These are phyloP conservation scores for Blastomyces silverae DNA, from an alignment of 2,329 filamentous ascomycete genomes.

Conservation along the genomic window DNA sequence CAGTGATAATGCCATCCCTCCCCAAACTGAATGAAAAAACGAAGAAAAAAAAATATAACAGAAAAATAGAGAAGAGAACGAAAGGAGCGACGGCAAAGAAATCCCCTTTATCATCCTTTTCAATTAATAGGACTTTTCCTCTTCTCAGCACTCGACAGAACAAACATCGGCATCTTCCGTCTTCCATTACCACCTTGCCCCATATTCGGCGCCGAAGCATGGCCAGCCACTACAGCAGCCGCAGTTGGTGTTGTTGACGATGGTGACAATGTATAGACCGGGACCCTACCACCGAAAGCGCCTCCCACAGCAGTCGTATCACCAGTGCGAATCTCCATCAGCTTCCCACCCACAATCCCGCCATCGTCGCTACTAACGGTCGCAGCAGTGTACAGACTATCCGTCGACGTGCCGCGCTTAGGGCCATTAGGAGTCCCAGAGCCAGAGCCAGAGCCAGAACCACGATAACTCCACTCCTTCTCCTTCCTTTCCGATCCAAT, in stretches of 20 bases:
- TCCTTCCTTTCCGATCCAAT: slow-evolving; percentile 84
- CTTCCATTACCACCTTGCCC: slow-evolving; percentile 56
- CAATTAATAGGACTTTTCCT: slow-evolving; percentile 65
- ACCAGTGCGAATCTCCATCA: slow-evolving; percentile 44
- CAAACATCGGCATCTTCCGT: slow-evolving; percentile 78
- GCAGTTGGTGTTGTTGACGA: slow-evolving; percentile 25
- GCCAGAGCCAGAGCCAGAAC: not conserved
- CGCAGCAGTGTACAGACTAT: slow-evolving; percentile 52
- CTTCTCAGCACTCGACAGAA: slow-evolving; percentile 85
- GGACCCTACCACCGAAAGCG: not conserved
- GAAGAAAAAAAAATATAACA: slow-evolving; percentile 4
- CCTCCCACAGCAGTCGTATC: slow-evolving; percentile 16
- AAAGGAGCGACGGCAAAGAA: slow-evolving; percentile 2
- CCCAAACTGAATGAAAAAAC: slow-evolving; percentile 3
- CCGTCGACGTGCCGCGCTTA: slow-evolving; percentile 32
- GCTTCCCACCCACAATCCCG: slow-evolving; percentile 50
- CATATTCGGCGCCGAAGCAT: slow-evolving; percentile 60
- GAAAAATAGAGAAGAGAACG: not conserved
- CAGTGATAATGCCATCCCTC: not conserved
- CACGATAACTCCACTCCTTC: slow-evolving; percentile 47
- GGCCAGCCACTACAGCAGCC: slow-evolving; percentile 44
- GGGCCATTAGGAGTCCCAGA: not conserved
- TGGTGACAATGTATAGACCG: not conserved
- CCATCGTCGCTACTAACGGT: slow-evolving; percentile 61
- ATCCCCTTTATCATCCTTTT: slow-evolving; percentile 19